A percentile compares a stretch with the other conserved stretches of the same genome.
These are phyloP conservation scores for Vachellia pachyceras DNA, from an alignment of 306 rosid species.

Conservation along the genomic window DNA sequence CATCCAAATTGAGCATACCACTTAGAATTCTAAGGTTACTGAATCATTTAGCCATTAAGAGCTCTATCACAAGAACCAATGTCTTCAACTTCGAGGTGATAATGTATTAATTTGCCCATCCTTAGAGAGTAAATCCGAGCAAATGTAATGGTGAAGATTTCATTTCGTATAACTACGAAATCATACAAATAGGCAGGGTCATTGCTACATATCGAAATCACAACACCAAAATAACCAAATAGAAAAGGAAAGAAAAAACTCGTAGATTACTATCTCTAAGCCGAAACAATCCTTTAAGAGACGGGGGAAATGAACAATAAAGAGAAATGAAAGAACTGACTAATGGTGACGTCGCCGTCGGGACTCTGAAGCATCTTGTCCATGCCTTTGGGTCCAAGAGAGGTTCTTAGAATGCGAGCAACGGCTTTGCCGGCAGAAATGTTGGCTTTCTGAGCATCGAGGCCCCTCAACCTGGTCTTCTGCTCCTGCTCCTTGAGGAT, in stretches of 20 bases:
- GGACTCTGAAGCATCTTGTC: conserved; percentile 99
- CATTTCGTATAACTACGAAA: not conserved
- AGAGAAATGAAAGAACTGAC: conserved; percentile 14
- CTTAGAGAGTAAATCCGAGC: not conserved
- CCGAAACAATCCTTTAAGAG: not conserved
- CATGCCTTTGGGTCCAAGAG: conserved; percentile 99
- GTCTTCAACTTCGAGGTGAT: not conserved
- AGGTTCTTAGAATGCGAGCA: conserved; percentile 90
- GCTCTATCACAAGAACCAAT: not conserved
- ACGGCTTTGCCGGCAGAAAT: conserved; percentile 88
- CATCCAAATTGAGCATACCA: not conserved
- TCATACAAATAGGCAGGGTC: not conserved
- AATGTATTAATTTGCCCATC: not conserved
- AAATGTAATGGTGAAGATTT: not conserved
- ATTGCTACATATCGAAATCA: not conserved
- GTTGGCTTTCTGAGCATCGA: conserved; percentile 96
- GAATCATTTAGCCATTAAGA: not conserved
- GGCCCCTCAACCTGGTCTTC: conserved; percentile 77
- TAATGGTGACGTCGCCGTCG: conserved; percentile 69
- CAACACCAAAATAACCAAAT: not conserved
- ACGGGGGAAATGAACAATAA: no score
- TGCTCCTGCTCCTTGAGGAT: conserved; percentile 72
- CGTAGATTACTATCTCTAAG: not conserved
- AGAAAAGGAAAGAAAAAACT: not conserved
- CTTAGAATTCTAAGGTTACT: not conserved